These are phyloP conservation scores for Vitis hybrid DNA, from an alignment of 177 flowering plant genomes.

Conservation along the genomic window DNA sequence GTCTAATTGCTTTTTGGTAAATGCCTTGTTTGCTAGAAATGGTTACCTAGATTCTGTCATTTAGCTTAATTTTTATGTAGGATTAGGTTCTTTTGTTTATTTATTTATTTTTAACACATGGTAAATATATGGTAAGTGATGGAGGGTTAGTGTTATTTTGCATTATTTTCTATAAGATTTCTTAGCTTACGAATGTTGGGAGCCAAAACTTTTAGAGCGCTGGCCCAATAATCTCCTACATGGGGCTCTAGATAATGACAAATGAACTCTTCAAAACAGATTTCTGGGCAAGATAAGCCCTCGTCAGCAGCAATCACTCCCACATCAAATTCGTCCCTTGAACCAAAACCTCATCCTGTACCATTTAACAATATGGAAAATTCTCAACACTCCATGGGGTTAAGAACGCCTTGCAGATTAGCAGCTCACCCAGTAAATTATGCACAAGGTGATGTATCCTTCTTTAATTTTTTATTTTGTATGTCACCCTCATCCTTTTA, in stretches of 20 bases:
- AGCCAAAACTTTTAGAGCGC: neutral
- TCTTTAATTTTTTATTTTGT: neutral
- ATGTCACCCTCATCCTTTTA: neutral
- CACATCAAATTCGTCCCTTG: slow-evolving; percentile 20
- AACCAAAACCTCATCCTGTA: slow-evolving; percentile 24
- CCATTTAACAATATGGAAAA: slow-evolving; percentile 21
- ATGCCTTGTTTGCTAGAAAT: neutral
- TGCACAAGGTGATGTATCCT: slow-evolving; percentile 35
- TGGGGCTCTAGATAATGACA: neutral
- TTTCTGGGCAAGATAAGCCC: slow-evolving; percentile 73
- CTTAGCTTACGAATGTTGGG: no score
- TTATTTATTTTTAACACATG: neutral
- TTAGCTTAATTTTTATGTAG: neutral
- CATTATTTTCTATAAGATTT: no score
- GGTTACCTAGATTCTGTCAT: neutral
- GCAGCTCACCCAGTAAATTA: slow-evolving; percentile 26
- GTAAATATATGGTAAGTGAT: no score
- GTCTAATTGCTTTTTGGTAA: neutral
- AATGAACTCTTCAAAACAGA: slow-evolving; percentile 39
- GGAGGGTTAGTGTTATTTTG: no score
- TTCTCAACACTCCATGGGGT: slow-evolving; percentile 23
- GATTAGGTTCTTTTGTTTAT: neutral
- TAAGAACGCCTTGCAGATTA: slow-evolving; percentile 23
- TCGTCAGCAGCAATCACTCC: slow-evolving; percentile 19
- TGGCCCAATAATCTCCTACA: neutral